Conservation (phyloP, 441 rosid genomes). For the Erysimum pusillum region DNA sequence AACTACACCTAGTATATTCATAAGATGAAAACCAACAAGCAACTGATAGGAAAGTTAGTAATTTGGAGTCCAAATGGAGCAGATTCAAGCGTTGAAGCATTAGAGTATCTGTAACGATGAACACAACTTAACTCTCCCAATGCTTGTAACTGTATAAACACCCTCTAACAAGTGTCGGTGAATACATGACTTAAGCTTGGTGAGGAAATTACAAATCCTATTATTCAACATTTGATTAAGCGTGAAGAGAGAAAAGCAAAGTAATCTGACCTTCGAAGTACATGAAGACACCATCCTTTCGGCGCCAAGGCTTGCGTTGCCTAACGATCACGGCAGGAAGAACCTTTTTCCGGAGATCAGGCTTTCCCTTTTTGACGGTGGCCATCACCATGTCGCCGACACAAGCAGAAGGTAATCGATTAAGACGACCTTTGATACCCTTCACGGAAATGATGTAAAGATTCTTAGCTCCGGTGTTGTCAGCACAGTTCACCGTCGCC, state of each 20-base stretch:
- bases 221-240: background rate
- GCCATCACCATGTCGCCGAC: slow-evolving; percentile 93
- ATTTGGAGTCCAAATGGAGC: slow-evolving; percentile 70
- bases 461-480: slow-evolving; percentile 91
- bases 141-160: slow-evolving; percentile 66
- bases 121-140: slow-evolving; percentile 58
- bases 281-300: slow-evolving; percentile 93
- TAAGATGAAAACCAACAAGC: background rate
- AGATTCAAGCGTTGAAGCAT: slow-evolving; percentile 53
- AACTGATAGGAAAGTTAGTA: background rate
- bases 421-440: slow-evolving; percentile 81
- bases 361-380: slow-evolving; percentile 81
- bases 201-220: background rate
- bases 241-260: background rate
- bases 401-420: slow-evolving; percentile 75
- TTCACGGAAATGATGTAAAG: slow-evolving; percentile 84
- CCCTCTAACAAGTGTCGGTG: slow-evolving; percentile 40
- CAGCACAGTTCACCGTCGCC: slow-evolving; percentile 91
- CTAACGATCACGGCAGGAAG: slow-evolving; percentile 82
- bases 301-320: slow-evolving; percentile 84
- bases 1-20: background rate
- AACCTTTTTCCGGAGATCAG: slow-evolving; percentile 79
- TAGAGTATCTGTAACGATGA: slow-evolving; percentile 65
- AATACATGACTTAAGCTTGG: slow-evolving; percentile 78
- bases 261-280: slow-evolving; percentile 89